Base-by-base conservation (phyloP, 2,329 filamentous ascomycete species). In the Aureobasidium sp. region DNA sequence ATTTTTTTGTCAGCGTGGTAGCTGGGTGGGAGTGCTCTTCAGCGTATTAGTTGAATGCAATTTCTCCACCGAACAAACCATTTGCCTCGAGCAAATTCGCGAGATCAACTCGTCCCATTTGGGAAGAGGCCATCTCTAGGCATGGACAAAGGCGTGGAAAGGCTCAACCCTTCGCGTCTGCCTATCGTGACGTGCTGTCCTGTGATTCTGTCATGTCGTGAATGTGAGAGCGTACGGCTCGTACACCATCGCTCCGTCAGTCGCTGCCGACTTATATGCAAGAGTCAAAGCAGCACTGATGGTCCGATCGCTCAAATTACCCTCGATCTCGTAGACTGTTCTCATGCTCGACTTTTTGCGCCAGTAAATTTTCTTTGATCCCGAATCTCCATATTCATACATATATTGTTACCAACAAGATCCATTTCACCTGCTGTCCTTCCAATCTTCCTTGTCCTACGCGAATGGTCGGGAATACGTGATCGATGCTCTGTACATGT, bases 21-120 rank as follows among this genome's bases (percentile, higher is more conserved):
- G 55, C 55, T 58, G 55, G 55, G 55, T 58, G 55, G 55, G 55
- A 47, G 55, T 58, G 55, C 53, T 48, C 42, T 58, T 58, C 55
- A 58, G 55, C 55, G 55, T 58, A 58, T 58, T 58, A 58, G 55
- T 58, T 58, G 55, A 58, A 58, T 58, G 55, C 55, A 58, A 58
- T 37, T 58, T 58, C 55, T 58, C 55, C 55, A 58, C 55, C 55
- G 55, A 58, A 58, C 55, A 58, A 58, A 58, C 55, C 55, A 58
- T 58, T 58, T 58, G 55, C 55, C 29, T 22, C 9, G 17, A n/a
- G 55, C 55, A 58, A 58, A 58, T 58, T 39, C 29, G 55, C 39
- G 55, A 48, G 55, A 58, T 58, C 55, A 58, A 58, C 55, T 58
- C 37, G 27, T 48, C 55, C 12, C 53, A 57, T 45, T 45, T 27